Base-by-base conservation (phyloP, 2,329 filamentous ascomycete species). In the Trichophyton mentagrophytes region DNA sequence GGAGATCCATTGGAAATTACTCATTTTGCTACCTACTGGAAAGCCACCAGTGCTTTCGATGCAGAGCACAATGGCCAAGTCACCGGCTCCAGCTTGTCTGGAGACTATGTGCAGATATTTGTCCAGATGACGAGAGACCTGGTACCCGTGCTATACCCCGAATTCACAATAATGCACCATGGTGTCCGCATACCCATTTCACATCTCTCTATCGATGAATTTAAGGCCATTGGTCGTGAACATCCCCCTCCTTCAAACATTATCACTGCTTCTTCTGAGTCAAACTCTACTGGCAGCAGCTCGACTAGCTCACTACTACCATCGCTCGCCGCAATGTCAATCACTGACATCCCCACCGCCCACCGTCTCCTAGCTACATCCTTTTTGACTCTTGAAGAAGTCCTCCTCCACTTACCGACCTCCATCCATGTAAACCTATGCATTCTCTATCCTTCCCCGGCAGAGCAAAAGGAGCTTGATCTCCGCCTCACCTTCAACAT, bases 21-120 rank as follows among this genome's bases (percentile, higher is more conserved):
- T 0, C 91, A 97, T 69, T 99, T 97, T 68, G 93, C 95, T 64
- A 97, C 93, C 0, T 99, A 99, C 74, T 99, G 93, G 93, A 99
- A 97, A 74, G 92, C 92, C 0, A 99, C 93, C 0, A 96, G 90
- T 69, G 90, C 96, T 67, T 82, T 93, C 56, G 90, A 96, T 71
- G 85, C 89, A 58, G 88, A 90, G 55, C 87, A 88, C 25, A 93
- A 83, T 69, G 89, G 90, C 25, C 84, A 97, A 25, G 89, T 99
- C 17, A 97, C 92, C 0, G 93, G 92, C 0, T 97, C 92, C 8
- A 97, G 92, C 75, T 75, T 99, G 60, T 95, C 90, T 2, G 93
- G 93, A n/a, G 89, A 97, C 69, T 97, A 97, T 72, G 85, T 96
- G 25, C 85, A 91, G 61, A 77, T 99, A 6, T 95, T 90, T 69